A percentile compares a stretch with the other conserved stretches of the same genome.
phyloP scores from a whole-genome alignment of 139 green algal species.

The Chlorella sp. region DNA sequence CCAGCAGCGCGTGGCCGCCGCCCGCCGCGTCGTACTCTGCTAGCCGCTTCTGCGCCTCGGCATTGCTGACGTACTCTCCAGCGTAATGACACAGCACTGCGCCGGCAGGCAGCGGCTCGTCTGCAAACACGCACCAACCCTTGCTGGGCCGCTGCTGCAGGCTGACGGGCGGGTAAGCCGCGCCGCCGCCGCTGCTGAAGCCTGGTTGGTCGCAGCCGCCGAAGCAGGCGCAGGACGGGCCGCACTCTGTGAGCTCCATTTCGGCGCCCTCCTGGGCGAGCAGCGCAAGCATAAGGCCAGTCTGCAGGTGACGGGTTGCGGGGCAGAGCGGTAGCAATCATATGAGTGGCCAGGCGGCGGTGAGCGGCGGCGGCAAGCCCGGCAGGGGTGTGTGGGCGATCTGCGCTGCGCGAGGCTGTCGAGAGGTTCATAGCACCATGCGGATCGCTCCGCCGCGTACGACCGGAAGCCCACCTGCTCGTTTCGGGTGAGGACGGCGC shows the following conservation, averaged over 20 bases:
- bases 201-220: neutral
- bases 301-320: too few species aligned
- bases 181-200: conserved; percentile 13
- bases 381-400: too few species aligned
- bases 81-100: conserved; percentile 58
- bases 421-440: too few species aligned
- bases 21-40: conserved; percentile 47
- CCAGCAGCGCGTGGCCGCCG: conserved; percentile 66
- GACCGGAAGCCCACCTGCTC: too few species aligned
- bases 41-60: conserved; percentile 53
- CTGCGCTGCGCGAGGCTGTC: too few species aligned
- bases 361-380: too few species aligned
- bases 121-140: conserved; percentile 47
- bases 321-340: too few species aligned
- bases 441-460: too few species aligned
- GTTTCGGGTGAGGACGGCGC: neutral
- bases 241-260: conserved; percentile 38
- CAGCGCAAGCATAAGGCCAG: neutral
- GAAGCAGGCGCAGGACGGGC: conserved; percentile 45
- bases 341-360: neutral
- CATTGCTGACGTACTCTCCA: conserved; percentile 53
- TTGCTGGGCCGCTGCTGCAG: conserved; percentile 37
- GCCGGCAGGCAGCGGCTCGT: conserved; percentile 37
- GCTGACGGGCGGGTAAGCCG: neutral
- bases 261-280: neutral